Evolutionary conservation across 176 grass and related monocot genomes (phyloP).

Genomic region (Avena eriantha): DNA sequence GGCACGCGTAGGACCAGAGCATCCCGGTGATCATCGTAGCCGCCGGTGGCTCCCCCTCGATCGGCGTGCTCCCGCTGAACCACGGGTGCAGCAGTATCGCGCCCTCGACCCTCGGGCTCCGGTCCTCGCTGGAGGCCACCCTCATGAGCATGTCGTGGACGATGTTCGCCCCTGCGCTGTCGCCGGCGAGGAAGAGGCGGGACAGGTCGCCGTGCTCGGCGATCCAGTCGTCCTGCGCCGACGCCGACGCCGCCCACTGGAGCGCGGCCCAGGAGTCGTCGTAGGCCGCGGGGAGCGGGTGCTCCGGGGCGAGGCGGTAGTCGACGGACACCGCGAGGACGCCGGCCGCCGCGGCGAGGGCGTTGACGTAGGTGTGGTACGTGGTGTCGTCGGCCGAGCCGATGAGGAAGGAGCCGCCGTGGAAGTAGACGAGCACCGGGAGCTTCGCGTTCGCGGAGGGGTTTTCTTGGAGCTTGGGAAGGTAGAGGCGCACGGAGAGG

Average conservation of each 20-base stretch:
- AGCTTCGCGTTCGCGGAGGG: conserved; percentile 51
- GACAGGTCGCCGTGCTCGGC: conserved; percentile 50
- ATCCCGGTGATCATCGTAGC: not conserved
- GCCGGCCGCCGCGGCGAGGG: conserved; percentile 47
- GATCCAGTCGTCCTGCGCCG: conserved; percentile 56
- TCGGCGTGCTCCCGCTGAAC: conserved; percentile 40
- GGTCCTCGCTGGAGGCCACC: not conserved
- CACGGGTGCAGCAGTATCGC: conserved; percentile 59
- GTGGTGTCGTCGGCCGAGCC: conserved; percentile 31
- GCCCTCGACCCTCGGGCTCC: conserved; percentile 31
- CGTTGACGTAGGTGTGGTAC: conserved; percentile 45
- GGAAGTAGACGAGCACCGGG: conserved; percentile 60
- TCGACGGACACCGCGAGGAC: conserved; percentile 51
- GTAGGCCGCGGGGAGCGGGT: conserved; percentile 63
- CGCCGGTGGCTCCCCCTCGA: conserved; percentile 34
- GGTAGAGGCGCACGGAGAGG: conserved; percentile 63
- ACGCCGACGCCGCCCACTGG: conserved; percentile 34
- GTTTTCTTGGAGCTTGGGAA: conserved; percentile 33
- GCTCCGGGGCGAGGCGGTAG: conserved; percentile 64
- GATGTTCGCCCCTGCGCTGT: conserved; percentile 74
- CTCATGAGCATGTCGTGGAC: conserved; percentile 56
- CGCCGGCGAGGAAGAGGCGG: conserved; percentile 66
- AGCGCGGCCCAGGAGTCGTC: conserved; percentile 58
- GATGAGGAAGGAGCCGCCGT: conserved; percentile 50
- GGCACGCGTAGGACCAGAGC: conserved; percentile 66